Percentiles rank a stretch among this genome's conserved stretches.
Evolutionary conservation across 2,329 filamentous ascomycete genomes (phyloP).

Genomic region (Elsinoe arachidis): DNA sequence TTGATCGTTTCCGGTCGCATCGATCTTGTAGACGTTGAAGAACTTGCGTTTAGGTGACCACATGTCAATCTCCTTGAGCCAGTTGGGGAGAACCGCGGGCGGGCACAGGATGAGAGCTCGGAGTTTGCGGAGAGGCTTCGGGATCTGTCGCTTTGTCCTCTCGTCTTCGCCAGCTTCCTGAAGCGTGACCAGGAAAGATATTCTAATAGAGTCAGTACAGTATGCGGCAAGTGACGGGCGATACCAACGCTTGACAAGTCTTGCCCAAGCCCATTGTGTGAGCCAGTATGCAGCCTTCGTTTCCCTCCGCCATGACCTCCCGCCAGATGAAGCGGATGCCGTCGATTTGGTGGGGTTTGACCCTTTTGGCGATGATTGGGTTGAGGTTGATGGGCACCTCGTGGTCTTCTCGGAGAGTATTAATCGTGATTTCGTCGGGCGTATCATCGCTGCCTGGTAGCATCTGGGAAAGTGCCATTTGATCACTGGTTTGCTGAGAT

Average conservation of each 20-base stretch:
- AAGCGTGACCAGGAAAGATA: slow-evolving; percentile 71
- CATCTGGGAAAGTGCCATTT: not conserved
- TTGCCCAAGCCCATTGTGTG: slow-evolving; percentile 92
- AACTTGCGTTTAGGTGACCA: slow-evolving; percentile 53
- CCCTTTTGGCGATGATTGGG: slow-evolving; percentile 51
- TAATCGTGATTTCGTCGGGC: slow-evolving; percentile 48
- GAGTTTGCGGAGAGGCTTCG: slow-evolving; percentile 48
- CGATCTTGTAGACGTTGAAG: slow-evolving; percentile 50
- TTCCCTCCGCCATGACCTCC: slow-evolving; percentile 53
- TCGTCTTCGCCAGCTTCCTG: slow-evolving; percentile 56
- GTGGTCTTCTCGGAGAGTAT: slow-evolving; percentile 53
- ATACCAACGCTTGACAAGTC: slow-evolving; percentile 64
- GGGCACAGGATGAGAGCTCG: slow-evolving; percentile 70
- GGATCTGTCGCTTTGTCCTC: slow-evolving; percentile 57
- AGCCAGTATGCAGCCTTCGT: slow-evolving; percentile 71
- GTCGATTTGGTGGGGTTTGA: slow-evolving; percentile 72
- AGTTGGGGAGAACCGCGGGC: slow-evolving; percentile 67
- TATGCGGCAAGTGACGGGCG: too few species aligned
- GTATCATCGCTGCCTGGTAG: not conserved
- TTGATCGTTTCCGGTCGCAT: slow-evolving; percentile 29
- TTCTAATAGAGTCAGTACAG: slow-evolving; percentile 25
- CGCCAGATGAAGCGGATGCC: slow-evolving; percentile 88
- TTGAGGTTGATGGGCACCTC: slow-evolving; percentile 58
- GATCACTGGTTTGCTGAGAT: slow-evolving; percentile 10
- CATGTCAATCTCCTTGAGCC: slow-evolving; percentile 64